These are phyloP conservation scores for Candida pseudofarinosa DNA, from an alignment of 805 yeast species.

Conservation along the genomic window DNA sequence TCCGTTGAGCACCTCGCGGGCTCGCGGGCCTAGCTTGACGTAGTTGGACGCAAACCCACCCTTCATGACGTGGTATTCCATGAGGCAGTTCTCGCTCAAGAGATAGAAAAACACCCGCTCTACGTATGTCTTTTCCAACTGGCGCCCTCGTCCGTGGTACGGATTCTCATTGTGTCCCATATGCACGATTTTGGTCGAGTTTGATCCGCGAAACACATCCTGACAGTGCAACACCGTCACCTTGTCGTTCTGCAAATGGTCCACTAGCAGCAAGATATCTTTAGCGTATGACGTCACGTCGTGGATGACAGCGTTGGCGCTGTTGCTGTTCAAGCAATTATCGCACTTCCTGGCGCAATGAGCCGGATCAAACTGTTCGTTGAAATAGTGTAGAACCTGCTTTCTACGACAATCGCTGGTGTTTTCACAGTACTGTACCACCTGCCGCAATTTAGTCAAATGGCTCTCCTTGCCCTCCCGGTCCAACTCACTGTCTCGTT, in stretches of 20 bases:
- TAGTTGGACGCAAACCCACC: constrained; percentile 80
- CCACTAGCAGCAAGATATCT: constrained; percentile 57
- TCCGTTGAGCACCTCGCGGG: constrained; percentile 45
- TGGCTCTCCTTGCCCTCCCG: constrained; percentile 69
- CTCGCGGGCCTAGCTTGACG: constrained; percentile 57
- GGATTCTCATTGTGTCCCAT: constrained; percentile 58
- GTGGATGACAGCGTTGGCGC: constrained; percentile 41
- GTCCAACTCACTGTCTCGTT: constrained; percentile 66
- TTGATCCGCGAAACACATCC: constrained; percentile 77
- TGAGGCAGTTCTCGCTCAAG: constrained; percentile 58
- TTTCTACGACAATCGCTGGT: constrained; percentile 84
- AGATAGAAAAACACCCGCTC: constrained; percentile 82
- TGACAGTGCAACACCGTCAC: constrained; percentile 80
- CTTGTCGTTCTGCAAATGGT: constrained; percentile 48
- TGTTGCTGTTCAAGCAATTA: constrained; percentile 55
- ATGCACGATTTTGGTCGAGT: constrained; percentile 53
- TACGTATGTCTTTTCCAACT: constrained; percentile 59
- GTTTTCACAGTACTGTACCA: constrained; percentile 89
- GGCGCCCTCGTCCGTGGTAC: constrained; percentile 70
- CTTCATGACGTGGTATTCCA: constrained; percentile 69
- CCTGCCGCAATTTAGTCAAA: constrained; percentile 70
- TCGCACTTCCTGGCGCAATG: constrained; percentile 77
- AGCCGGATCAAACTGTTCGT: constrained; percentile 68
- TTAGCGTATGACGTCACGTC: constrained; percentile 69
- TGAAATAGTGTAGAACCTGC: constrained; percentile 86